Conservation (phyloP, 768 basidiomycete species). For the Phaeotremella skinneri region DNA sequence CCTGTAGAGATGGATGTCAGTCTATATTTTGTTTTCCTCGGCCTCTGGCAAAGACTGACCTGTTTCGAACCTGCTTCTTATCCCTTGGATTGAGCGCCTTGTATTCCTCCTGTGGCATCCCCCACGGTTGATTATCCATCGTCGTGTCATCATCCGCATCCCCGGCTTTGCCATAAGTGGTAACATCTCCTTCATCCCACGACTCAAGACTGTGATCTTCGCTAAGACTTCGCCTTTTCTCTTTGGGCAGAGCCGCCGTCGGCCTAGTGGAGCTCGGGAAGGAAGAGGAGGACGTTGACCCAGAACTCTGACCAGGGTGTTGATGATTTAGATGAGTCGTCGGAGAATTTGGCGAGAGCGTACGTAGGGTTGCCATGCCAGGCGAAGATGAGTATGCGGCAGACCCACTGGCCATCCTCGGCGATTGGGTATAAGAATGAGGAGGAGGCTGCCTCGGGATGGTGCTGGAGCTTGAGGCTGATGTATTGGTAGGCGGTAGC, state of each 20-base stretch:
- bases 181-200: constrained; percentile 27
- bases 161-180: constrained; percentile 2
- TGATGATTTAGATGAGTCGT: constrained; percentile 21
- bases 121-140: constrained; percentile 35
- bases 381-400: constrained; percentile 20
- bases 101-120: constrained; percentile 45
- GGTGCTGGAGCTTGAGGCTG: constrained; percentile 2
- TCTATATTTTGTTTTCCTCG: neutral
- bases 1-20: constrained; percentile 4
- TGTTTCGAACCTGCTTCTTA: constrained; percentile 46
- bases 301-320: constrained; percentile 13
- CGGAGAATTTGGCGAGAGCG: constrained; percentile 38
- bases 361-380: constrained; percentile 10
- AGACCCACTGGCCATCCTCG: constrained; percentile 10
- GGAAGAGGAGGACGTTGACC: constrained; percentile 29
- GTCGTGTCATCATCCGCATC: constrained; percentile 9
- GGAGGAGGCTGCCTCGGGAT: constrained; percentile 15
- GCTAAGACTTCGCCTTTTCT: constrained; percentile 19
- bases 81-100: constrained; percentile 41
- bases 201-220: constrained; percentile 20
- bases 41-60: neutral
- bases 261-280: constrained; percentile 18
- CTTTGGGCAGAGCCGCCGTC: constrained; percentile 17
- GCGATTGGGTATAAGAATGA: constrained; percentile 26
- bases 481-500: neutral